Conservation (phyloP, 2,329 filamentous ascomycete species). For the Coniochaeta pulveracea region DNA sequence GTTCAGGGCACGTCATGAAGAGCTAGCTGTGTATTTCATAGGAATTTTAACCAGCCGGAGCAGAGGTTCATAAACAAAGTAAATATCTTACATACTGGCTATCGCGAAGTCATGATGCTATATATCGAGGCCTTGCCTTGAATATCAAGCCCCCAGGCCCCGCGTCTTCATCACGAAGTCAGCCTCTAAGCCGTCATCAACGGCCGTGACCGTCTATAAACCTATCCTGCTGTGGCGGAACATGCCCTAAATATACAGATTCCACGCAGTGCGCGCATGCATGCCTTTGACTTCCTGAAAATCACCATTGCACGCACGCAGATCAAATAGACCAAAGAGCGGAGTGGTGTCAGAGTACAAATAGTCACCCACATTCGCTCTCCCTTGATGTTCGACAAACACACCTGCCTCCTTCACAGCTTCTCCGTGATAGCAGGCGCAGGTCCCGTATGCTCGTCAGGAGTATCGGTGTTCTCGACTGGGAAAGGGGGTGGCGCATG, state of each 20-base stretch:
- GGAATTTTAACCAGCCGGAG: no score
- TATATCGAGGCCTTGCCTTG: no score
- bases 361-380: not conserved
- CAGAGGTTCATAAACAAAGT: no score
- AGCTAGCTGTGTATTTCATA: no score
- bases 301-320: constrained; percentile 2
- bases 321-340: not conserved
- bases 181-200: no score
- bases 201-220: no score
- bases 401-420: constrained; percentile 6
- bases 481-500: constrained; percentile 48
- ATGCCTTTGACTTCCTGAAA: not conserved
- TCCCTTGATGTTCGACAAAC: constrained; percentile 1
- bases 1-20: no score
- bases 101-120: no score
- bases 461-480: constrained; percentile 29
- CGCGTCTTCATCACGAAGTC: no score
- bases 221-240: no score
- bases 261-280: no score
- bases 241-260: constrained; percentile 4
- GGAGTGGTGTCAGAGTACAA: constrained; percentile 2
- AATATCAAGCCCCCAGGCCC: no score
- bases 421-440: constrained; percentile 11
- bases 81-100: constrained; percentile 1
- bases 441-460: constrained; percentile 9